These are phyloP conservation scores for Vanilla planifolia DNA, from an alignment of 106 monocot species.

Conservation along the genomic window DNA sequence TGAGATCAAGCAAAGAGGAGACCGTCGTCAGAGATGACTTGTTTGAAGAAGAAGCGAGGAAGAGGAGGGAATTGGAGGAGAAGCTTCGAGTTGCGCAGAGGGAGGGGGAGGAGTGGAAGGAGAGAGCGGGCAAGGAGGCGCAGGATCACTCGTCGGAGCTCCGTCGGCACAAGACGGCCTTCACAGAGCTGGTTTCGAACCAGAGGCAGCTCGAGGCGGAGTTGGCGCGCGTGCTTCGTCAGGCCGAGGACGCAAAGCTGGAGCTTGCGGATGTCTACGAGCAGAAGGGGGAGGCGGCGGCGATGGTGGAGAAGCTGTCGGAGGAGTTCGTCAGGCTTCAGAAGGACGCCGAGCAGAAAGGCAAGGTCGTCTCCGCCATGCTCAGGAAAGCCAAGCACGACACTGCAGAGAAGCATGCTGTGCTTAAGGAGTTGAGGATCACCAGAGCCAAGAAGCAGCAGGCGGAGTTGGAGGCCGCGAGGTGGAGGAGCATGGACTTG, in stretches of 20 bases:
- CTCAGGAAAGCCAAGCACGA: constrained; percentile 81
- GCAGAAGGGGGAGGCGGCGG: constrained; percentile 33
- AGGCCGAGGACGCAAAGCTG: constrained; percentile 33
- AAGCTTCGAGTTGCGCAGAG: constrained; percentile 31
- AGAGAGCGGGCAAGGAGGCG: constrained; percentile 31
- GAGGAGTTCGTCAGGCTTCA: constrained; percentile 32
- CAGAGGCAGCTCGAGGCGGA: constrained; percentile 53
- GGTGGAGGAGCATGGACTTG: constrained; percentile 30
- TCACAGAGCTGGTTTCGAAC: constrained; percentile 49
- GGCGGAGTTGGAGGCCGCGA: constrained; percentile 65
- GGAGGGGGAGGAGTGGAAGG: constrained; percentile 33
- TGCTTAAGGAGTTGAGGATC: constrained; percentile 66
- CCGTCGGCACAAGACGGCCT: constrained; percentile 50
- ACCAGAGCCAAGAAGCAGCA: constrained; percentile 70
- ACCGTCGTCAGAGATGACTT: constrained; percentile 22
- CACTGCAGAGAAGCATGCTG: constrained; percentile 41
- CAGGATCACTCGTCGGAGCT: constrained; percentile 42
- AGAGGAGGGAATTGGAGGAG: constrained; percentile 38
- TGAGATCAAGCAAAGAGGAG: constrained; percentile 43
- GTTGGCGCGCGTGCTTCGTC: constrained; percentile 21
- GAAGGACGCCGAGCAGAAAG: constrained; percentile 73
- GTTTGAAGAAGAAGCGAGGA: constrained; percentile 28
- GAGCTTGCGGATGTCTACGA: constrained; percentile 37
- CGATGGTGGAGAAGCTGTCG: constrained; percentile 36
- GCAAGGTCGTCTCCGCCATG: constrained; percentile 80